A percentile compares a stretch with the other conserved stretches of the same genome.
Evolutionary conservation across 129 eudicot genomes (phyloP).

Genomic region (Centella asiatica): DNA sequence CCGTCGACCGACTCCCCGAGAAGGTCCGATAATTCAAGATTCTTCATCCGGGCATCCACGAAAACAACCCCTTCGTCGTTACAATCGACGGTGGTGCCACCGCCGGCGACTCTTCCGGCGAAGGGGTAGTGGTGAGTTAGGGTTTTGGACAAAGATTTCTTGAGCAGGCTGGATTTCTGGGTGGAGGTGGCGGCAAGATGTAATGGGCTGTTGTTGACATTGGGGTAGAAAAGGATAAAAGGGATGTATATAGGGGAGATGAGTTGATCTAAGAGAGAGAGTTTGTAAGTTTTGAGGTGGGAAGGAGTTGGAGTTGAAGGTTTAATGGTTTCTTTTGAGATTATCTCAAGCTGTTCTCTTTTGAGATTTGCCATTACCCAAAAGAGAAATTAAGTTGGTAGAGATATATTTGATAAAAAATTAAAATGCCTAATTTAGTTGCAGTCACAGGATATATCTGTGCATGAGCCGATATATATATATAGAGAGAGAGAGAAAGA

Average conservation of each 20-base stretch:
- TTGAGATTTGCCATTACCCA: too few species aligned
- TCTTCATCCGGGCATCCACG: constrained; percentile 15
- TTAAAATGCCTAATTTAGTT: too few species aligned
- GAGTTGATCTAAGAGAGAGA: constrained; percentile 32
- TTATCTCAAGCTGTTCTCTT: too few species aligned
- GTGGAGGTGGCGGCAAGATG: neutral
- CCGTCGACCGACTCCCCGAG: constrained; percentile 8
- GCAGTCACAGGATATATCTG: too few species aligned
- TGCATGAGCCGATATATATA: too few species aligned
- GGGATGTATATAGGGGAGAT: constrained; percentile 12
- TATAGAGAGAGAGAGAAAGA: too few species aligned
- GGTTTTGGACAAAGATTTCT: constrained; percentile 16
- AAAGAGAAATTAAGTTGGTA: too few species aligned
- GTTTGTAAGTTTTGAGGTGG: constrained; percentile 17
- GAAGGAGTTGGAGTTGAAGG: constrained; percentile 28
- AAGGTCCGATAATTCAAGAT: constrained; percentile 16
- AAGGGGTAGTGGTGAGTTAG: constrained; percentile 24
- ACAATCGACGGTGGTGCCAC: constrained; percentile 19
- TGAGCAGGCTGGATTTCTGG: constrained; percentile 5
- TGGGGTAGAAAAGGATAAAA: constrained; percentile 22
- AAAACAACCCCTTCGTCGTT: constrained; percentile 28
- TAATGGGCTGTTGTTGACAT: neutral
- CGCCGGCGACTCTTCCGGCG: constrained; percentile 25
- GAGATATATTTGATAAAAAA: too few species aligned
- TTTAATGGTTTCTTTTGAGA: constrained; percentile 13